Percentiles rank a stretch among this genome's conserved stretches.
Conservation (phyloP, 2,329 filamentous ascomycete species). For the Sclerotiophoma versabilis region DNA sequence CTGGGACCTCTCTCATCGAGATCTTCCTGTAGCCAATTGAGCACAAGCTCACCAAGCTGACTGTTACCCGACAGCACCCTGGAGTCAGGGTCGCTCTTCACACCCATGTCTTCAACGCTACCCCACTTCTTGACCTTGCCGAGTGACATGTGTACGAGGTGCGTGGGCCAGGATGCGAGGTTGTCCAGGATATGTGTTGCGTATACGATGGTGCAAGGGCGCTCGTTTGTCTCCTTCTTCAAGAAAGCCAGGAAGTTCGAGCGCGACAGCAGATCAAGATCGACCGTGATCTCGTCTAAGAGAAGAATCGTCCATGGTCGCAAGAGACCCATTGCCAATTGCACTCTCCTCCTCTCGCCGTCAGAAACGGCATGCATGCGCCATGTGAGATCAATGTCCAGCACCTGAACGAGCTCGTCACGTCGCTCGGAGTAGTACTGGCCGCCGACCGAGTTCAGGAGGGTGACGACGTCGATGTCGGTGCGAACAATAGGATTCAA, state of each 20-base stretch:
- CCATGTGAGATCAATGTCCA: slow-evolving; percentile 92
- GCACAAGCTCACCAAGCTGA: slow-evolving; percentile 82
- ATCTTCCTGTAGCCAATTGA: slow-evolving; percentile 86
- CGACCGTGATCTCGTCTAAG: slow-evolving; percentile 96
- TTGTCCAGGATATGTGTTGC: slow-evolving; percentile 98
- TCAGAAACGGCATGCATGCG: slow-evolving; percentile 96
- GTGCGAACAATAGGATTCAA: slow-evolving; percentile 95
- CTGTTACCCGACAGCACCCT: slow-evolving; percentile 72
- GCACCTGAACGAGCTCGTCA: slow-evolving; percentile 84
- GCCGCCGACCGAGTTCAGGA: slow-evolving; percentile 85
- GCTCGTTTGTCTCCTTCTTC: slow-evolving; percentile 81
- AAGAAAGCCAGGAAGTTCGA: slow-evolving; percentile 86
- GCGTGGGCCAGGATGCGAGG: slow-evolving; percentile 90
- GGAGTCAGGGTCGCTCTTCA: slow-evolving; percentile 53
- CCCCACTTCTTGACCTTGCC: slow-evolving; percentile 90
- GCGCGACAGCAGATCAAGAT: slow-evolving; percentile 86
- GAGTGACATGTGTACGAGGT: slow-evolving; percentile 94
- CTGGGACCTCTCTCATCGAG: slow-evolving; percentile 79
- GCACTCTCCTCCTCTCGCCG: slow-evolving; percentile 88
- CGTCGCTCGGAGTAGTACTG: slow-evolving; percentile 80
- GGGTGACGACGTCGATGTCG: slow-evolving; percentile 88
- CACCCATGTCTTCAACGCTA: slow-evolving; percentile 66
- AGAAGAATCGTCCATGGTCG: slow-evolving; percentile 90
- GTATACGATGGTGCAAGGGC: slow-evolving; percentile 92
- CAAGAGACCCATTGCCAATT: slow-evolving; percentile 93